Conservation (phyloP, 345 rosid genomes). For the Salix udensis region DNA sequence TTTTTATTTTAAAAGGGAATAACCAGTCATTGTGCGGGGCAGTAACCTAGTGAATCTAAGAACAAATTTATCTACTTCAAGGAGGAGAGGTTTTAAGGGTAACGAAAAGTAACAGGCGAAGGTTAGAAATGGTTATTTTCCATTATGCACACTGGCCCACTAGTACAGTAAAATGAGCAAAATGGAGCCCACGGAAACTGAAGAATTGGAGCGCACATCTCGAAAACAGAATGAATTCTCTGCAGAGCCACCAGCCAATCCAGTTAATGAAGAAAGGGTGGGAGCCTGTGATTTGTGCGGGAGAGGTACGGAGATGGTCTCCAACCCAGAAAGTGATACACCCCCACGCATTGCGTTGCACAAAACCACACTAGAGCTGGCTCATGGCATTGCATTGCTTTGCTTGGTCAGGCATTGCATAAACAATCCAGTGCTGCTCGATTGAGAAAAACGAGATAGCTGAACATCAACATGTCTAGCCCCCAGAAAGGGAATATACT, state of each 20-base stretch:
- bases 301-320: too few relatives aligned
- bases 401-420: background rate
- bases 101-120: background rate
- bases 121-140: background rate
- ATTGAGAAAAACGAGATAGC: background rate
- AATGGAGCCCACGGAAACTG: background rate
- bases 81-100: too few relatives aligned
- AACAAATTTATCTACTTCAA: too few relatives aligned
- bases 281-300: background rate
- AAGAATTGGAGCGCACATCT: background rate
- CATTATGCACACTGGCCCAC: background rate
- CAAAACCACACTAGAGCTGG: background rate
- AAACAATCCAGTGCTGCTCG: background rate
- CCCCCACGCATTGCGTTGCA: background rate
- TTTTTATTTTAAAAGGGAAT: too few relatives aligned
- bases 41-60: too few relatives aligned
- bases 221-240: too few relatives aligned
- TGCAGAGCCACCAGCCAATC: background rate
- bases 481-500: background rate
- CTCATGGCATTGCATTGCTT: background rate
- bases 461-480: background rate
- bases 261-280: background rate
- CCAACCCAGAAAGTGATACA: too few relatives aligned
- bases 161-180: background rate
- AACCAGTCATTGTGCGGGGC: too few relatives aligned